Conservation (phyloP, 1,284 basidiomycete species). For the Phenoliferia sp. region DNA sequence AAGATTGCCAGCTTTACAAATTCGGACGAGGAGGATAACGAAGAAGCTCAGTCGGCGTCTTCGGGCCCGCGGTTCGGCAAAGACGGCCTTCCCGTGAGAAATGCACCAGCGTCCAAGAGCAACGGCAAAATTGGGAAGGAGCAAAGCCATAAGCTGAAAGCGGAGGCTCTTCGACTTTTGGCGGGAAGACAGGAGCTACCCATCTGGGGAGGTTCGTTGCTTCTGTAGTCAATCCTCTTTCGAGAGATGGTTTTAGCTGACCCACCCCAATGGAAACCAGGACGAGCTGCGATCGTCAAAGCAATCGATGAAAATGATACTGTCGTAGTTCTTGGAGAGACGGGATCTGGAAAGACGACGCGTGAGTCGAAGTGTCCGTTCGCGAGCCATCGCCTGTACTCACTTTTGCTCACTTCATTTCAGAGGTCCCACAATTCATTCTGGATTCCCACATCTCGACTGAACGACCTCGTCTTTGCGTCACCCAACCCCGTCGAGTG, state of each 20-base stretch:
- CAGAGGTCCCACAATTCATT: constrained; percentile 86
- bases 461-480: constrained; percentile 62
- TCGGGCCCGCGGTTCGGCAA: not conserved
- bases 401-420: not conserved
- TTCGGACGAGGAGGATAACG: not conserved
- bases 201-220: constrained; percentile 63
- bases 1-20: not conserved
- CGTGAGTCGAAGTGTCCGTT: constrained; percentile 52
- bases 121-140: constrained; percentile 3
- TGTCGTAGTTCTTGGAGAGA: constrained; percentile 88
- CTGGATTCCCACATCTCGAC: constrained; percentile 59
- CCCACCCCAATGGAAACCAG: constrained; percentile 47
- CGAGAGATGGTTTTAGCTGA: not conserved
- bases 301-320: constrained; percentile 77
- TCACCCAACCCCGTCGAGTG: constrained; percentile 90
- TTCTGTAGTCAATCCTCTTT: not conserved
- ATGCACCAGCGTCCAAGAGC: not conserved
- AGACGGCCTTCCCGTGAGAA: not conserved
- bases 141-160: constrained; percentile 27
- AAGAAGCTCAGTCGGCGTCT: not conserved
- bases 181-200: constrained; percentile 65
- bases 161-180: constrained; percentile 47
- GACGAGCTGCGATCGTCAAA: constrained; percentile 66
- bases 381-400: not conserved
- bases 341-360: constrained; percentile 96